A percentile compares a stretch with the other conserved stretches of the same genome.
Conservation (phyloP, 106 monocot species). For the Ottelia alismoides region DNA sequence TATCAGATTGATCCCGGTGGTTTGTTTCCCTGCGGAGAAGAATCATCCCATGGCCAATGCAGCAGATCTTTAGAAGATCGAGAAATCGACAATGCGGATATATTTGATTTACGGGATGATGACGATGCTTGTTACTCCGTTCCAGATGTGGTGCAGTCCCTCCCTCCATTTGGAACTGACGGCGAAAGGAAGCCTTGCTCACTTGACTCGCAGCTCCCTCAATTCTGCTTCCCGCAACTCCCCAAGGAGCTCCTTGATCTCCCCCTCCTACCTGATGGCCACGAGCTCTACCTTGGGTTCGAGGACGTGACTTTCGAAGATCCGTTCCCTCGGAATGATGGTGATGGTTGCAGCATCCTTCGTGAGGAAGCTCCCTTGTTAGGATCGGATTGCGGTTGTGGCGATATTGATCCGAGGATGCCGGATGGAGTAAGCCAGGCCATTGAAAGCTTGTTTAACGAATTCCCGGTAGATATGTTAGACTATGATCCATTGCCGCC, state of each 20-base stretch:
- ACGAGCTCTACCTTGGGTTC: slow-evolving; percentile 12
- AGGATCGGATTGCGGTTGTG: background rate
- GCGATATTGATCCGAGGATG: background rate
- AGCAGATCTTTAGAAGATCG: no score
- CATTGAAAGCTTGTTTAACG: slow-evolving; percentile 44
- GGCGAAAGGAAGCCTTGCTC: background rate
- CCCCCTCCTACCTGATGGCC: slow-evolving; percentile 17
- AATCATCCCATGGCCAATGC: no score
- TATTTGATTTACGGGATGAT: slow-evolving; percentile 1
- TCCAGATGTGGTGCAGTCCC: background rate
- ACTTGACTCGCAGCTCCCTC: slow-evolving; percentile 1
- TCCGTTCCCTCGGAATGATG: background rate
- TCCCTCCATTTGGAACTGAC: background rate
- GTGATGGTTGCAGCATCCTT: background rate
- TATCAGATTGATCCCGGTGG: no score
- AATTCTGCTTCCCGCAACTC: slow-evolving; percentile 13
- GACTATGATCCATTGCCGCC: slow-evolving; percentile 26
- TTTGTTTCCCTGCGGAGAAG: no score
- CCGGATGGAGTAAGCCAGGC: no score
- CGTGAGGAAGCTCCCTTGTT: background rate
- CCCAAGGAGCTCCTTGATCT: slow-evolving; percentile 13
- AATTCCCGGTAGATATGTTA: slow-evolving; percentile 44
- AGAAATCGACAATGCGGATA: background rate
- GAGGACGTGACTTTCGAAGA: slow-evolving; percentile 2
- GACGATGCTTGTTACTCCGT: background rate